Base-by-base conservation (phyloP, 169 alveolate genomes). In the Eimeria praecox region DNA sequence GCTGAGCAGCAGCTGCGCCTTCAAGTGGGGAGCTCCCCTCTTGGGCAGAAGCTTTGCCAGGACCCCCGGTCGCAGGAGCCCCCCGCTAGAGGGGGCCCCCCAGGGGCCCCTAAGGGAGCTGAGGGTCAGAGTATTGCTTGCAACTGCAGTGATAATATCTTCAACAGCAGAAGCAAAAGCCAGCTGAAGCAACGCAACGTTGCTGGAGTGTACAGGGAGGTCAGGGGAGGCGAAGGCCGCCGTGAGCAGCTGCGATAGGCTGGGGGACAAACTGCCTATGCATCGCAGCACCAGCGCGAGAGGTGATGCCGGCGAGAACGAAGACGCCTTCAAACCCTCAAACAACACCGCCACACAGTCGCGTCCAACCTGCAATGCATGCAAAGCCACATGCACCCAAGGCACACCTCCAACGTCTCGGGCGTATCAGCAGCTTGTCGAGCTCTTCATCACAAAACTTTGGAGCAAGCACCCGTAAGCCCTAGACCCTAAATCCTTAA, bases 1-100 rank as follows among this genome's bases (percentile, higher is more conserved):
- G 66, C 56, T 18, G 46, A 90, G 66, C 89, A 90, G 90, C 95
- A 90, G 52, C 90, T 90, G 82, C 30, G 95, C 95, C 80, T 90
- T 90, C 38, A 30, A 38, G 62, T 78, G 62, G 24, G 89, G 66
- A 35, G 35, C 30, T 40, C 89, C 89, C 64, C 35, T 38, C 64
- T 78, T 78, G 14, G 12, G 20, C 33, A 78, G 89, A 14, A 78
- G 66, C 64, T 30, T 38, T 35, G 64, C 89, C 56, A 78, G 35
- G 62, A 6, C 54, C 35, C 89, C 89, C 38, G 89, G 89, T 6
- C 27, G 35, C 35, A 78, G 56, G 12, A 20, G 33, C 89, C 89
- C 35, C 1, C 38, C 38, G n/a, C 38, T 12, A 20, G 64, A 20
- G 22, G 54, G 64, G 44, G 16, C 38, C 56, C 56, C 56, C 56